Conservation (phyloP, 192 early-diverging fungal species). For the Borealophlyctis nickersoniae region DNA sequence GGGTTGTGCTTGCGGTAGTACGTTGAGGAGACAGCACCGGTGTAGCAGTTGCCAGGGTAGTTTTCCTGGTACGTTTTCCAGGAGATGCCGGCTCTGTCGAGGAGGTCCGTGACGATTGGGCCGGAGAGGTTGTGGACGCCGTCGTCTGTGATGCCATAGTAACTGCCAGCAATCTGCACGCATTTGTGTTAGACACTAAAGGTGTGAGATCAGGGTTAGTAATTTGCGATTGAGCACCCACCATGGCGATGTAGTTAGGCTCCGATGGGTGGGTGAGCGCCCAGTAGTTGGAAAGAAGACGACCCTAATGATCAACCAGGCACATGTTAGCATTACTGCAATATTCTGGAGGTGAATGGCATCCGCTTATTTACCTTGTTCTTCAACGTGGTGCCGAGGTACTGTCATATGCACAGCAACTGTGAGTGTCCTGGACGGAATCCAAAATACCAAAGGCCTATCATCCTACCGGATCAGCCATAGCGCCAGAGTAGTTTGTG, state of each 20-base stretch:
- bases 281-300: slow-evolving; percentile 56
- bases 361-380: not conserved
- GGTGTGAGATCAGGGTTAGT: not conserved
- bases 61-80: slow-evolving; percentile 67
- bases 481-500: not conserved
- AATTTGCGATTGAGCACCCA: not conserved
- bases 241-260: slow-evolving; percentile 69
- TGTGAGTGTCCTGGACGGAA: too few relatives aligned
- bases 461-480: slow-evolving; percentile 1
- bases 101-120: slow-evolving; percentile 43
- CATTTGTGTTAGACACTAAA: not conserved
- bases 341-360: too few relatives aligned
- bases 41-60: slow-evolving; percentile 56
- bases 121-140: not conserved
- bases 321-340: too few relatives aligned
- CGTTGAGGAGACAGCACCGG: slow-evolving; percentile 5
- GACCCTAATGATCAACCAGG: too few relatives aligned
- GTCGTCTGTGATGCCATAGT: not conserved
- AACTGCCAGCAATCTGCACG: not conserved
- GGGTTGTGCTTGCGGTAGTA: slow-evolving; percentile 70
- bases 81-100: slow-evolving; percentile 52
- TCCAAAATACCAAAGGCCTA: not conserved
- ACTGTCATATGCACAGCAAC: not conserved
- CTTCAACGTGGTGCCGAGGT: not conserved
- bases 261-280: slow-evolving; percentile 62